A percentile compares a stretch with the other conserved stretches of the same genome.
phyloP scores from a whole-genome alignment of 2,329 filamentous ascomycete genomes.

The Penicillium sclerotiorum region DNA sequence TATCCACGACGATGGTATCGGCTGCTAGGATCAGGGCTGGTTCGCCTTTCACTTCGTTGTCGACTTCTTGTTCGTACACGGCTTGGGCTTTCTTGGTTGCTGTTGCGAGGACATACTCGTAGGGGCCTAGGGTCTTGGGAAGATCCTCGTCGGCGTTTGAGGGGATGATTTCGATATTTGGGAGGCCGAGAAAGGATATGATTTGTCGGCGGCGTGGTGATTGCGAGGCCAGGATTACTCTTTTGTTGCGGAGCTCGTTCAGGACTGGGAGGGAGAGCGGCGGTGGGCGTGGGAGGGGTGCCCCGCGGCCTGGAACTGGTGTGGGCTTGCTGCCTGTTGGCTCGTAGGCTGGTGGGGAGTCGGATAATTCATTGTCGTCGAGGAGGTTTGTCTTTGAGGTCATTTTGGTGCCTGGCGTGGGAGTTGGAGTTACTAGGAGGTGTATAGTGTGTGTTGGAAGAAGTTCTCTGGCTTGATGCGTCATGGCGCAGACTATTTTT shows the following conservation, averaged over 20 bases:
- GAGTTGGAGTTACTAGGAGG: background rate
- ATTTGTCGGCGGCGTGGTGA: constrained; percentile 84
- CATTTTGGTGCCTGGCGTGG: constrained; percentile 24
- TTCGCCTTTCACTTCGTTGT: constrained; percentile 63
- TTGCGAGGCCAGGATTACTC: constrained; percentile 86
- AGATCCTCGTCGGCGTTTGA: constrained; percentile 85
- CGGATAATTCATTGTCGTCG: constrained; percentile 19
- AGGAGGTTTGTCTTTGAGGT: constrained; percentile 35
- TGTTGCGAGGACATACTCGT: constrained; percentile 89
- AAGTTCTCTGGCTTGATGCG: no score
- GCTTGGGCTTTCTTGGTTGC: constrained; percentile 80
- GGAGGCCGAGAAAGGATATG: constrained; percentile 75
- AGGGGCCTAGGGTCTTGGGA: constrained; percentile 75
- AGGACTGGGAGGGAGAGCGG: constrained; percentile 81
- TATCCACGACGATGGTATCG: constrained; percentile 82
- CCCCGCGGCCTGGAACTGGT: constrained; percentile 23
- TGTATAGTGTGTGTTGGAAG: no score
- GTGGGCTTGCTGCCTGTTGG: constrained; percentile 4
- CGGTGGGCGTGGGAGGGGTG: constrained; percentile 41
- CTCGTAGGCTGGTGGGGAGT: constrained; percentile 42
- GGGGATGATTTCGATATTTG: constrained; percentile 79
- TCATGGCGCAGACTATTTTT: no score
- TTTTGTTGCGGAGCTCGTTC: constrained; percentile 71
- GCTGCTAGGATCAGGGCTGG: constrained; percentile 85
- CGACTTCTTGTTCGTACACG: constrained; percentile 65